Base-by-base conservation (phyloP, 495 filamentous ascomycete genomes). In the Cercophora samala region DNA sequence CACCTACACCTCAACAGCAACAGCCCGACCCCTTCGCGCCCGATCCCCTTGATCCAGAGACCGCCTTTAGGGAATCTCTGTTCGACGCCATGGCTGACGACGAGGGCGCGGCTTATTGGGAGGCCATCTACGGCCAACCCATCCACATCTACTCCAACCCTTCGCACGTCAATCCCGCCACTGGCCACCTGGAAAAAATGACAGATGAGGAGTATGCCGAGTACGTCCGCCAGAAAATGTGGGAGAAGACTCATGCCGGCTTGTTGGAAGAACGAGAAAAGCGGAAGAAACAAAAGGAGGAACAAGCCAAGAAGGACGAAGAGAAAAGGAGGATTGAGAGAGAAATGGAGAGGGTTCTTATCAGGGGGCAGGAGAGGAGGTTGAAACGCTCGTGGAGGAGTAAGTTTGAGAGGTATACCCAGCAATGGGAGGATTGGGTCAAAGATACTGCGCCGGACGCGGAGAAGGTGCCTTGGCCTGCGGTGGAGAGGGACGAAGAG, bases 61-160 rank as follows among this genome's bases (percentile, higher is more conserved):
- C 83, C 11, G 93, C 93, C 18, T 99, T 99, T 78, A 89, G 92
- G 25, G 92, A 97, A 80, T 95, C 92, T n/a, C 88, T 98, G 59
- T 97, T 98, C 82, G 95, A 99, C 77, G 95, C 95, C n/a, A 88
- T 99, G 76, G 96, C 93, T 52, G 95, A 99, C 78, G 95, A 99
- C 78, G 95, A 99, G 80, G 95, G 95, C 51, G 95, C 95, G 54
- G 86, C 86, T 42, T 98, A 92, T 80, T 99, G 95, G 95, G 90
- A 97, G 75, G 85, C 87, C 42, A 92, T 98, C 60, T 99, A 97
- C 77, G 93, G 93, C 17, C 93, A 98, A 73, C 94, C 94, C 0
- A 91, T 98, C 62, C 81, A 83, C 68, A 70, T 79, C 5, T 80
- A 81, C 69, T 23, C 67, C 0, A 53, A 11, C n/a, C 63, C 63